A percentile compares a stretch with the other conserved stretches of the same genome.
phyloP scores from a whole-genome alignment of 352 stramenopile genomes.

The Pythium insidiosum region DNA sequence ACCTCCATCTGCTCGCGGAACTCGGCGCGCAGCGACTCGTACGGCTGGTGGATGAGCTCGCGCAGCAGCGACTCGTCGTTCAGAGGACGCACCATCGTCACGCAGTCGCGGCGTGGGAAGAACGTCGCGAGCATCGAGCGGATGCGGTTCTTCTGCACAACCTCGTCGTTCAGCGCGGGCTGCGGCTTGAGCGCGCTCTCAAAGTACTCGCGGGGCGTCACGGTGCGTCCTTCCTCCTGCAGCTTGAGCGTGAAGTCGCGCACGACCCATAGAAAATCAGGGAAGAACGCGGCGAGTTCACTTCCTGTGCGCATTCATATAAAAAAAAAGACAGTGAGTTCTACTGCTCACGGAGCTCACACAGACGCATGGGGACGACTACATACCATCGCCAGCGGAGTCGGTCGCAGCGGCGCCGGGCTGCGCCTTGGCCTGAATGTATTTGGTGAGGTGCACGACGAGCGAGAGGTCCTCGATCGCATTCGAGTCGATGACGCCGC shows the following conservation, averaged over 20 bases:
- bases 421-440: conserved; percentile 68
- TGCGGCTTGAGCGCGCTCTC: conserved; percentile 65
- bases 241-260: conserved; percentile 69
- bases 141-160: conserved; percentile 55
- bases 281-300: conserved; percentile 56
- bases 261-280: conserved; percentile 70
- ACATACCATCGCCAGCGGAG: conserved; percentile 30
- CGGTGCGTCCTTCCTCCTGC: conserved; percentile 41
- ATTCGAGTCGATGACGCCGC: conserved; percentile 84
- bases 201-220: conserved; percentile 64
- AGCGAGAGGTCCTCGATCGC: conserved; percentile 88
- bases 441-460: conserved; percentile 87
- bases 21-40: conserved; percentile 44
- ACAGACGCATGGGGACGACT: no score
- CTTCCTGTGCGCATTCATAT: conserved; percentile 3
- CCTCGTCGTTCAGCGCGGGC: conserved; percentile 27
- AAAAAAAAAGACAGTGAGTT: background rate
- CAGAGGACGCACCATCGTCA: conserved; percentile 71
- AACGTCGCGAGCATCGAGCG: conserved; percentile 49
- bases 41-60: conserved; percentile 41
- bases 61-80: conserved; percentile 54
- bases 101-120: conserved; percentile 68
- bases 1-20: conserved; percentile 56
- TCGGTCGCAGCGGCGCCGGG: conserved; percentile 57
- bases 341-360: background rate